Conservation (phyloP, 176 grass and related monocot genomes). For the Phyllostachys edulis region DNA sequence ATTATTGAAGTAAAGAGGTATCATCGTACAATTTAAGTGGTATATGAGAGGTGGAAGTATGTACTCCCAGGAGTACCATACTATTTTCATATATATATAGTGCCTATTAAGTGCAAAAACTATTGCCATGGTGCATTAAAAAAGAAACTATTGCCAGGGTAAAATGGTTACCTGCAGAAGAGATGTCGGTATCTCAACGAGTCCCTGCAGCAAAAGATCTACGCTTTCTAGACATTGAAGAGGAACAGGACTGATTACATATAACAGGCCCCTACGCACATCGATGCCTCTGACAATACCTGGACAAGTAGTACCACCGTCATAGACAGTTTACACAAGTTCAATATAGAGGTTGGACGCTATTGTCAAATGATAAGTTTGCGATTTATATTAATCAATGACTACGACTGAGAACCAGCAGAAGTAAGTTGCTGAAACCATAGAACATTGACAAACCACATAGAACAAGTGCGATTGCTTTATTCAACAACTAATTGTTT, state of each 20-base stretch:
- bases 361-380: not conserved
- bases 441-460: not conserved
- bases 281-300: slow-evolving; percentile 87
- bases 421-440: not conserved
- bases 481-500: not conserved
- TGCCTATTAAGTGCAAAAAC: not conserved
- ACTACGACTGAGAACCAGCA: not conserved
- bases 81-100: not conserved
- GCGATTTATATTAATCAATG: not conserved
- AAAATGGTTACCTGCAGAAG: slow-evolving; percentile 62
- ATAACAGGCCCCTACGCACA: slow-evolving; percentile 54
- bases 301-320: slow-evolving; percentile 24
- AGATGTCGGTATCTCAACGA: slow-evolving; percentile 75
- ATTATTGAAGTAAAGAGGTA: too few species aligned
- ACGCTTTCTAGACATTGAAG: slow-evolving; percentile 55
- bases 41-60: too few species aligned
- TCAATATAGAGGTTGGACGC: not conserved
- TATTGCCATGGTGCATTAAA: not conserved
- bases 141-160: not conserved
- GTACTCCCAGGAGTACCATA: too few species aligned
- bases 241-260: slow-evolving; percentile 84
- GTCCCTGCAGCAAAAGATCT: slow-evolving; percentile 85
- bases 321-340: not conserved
- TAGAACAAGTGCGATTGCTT: not conserved
- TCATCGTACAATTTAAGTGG: too few species aligned